These are phyloP conservation scores for Ramalina intermedia DNA, from an alignment of 495 filamentous ascomycete species.

Conservation along the genomic window DNA sequence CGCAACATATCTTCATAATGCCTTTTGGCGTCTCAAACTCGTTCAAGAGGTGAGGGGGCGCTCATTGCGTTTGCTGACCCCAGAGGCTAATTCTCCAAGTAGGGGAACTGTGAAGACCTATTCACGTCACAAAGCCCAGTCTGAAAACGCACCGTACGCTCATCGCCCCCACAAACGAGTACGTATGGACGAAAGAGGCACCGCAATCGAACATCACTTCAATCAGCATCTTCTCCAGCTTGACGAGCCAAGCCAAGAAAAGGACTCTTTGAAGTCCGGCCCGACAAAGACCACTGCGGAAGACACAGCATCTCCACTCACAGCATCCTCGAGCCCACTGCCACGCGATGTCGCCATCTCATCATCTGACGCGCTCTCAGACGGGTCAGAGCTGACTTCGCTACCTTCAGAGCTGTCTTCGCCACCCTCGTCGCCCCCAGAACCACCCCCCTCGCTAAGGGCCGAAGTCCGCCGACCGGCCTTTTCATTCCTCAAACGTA, in stretches of 20 bases:
- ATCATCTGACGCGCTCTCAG: conserved; percentile 27
- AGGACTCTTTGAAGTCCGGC: neutral
- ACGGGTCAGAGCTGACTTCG: conserved; percentile 34
- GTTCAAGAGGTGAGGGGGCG: conserved; percentile 34
- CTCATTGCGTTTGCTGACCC: no score
- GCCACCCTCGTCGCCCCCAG: conserved; percentile 36
- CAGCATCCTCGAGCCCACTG: conserved; percentile 32
- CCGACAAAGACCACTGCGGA: neutral
- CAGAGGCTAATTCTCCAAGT: neutral
- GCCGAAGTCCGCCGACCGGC: conserved; percentile 40
- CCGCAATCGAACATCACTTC: conserved; percentile 9
- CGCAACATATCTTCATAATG: conserved; percentile 20
- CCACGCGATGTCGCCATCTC: conserved; percentile 32
- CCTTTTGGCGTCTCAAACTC: conserved; percentile 45
- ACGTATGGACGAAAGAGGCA: conserved; percentile 12
- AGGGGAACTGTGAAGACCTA: conserved; percentile 17
- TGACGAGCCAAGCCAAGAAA: neutral
- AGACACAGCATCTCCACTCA: conserved; percentile 25
- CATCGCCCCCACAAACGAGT: conserved; percentile 13
- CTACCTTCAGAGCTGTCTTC: conserved; percentile 36
- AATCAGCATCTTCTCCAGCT: neutral
- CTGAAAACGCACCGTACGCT: neutral
- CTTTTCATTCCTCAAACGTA: conserved; percentile 40
- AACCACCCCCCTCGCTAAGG: conserved; percentile 39
- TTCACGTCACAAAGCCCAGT: conserved; percentile 8